phyloP scores from a whole-genome alignment of 192 early-diverging fungal genomes.

The Chytriomyces sp. region DNA sequence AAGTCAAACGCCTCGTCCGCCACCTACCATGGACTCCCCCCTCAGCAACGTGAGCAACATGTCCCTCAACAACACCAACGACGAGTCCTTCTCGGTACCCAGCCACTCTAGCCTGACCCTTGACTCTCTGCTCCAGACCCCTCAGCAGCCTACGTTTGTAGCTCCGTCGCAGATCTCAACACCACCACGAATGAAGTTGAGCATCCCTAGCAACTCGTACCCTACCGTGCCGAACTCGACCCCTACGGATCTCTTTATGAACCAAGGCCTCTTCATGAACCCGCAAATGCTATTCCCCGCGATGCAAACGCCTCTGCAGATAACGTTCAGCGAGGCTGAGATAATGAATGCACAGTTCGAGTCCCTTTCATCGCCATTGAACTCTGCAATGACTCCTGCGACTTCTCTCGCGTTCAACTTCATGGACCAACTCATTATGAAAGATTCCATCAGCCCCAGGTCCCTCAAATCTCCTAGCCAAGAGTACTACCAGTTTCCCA shows the following conservation, averaged over 20 bases:
- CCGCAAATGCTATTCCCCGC: not conserved
- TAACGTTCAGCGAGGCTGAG: not conserved
- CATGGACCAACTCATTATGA: constrained; percentile 1
- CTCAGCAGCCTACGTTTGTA: not conserved
- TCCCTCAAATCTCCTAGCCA: not conserved
- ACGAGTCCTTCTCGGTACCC: not conserved
- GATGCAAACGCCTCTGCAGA: not conserved
- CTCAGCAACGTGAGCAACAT: not conserved
- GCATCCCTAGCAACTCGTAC: not conserved
- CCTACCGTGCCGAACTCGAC: not conserved
- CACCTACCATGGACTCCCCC: not conserved
- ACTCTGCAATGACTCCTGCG: not conserved
- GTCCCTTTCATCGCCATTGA: not conserved
- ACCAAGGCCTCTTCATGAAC: not conserved
- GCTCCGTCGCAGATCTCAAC: not conserved
- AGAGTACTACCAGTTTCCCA: not conserved
- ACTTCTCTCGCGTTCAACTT: not conserved
- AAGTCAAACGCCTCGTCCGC: not conserved
- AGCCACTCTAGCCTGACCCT: not conserved
- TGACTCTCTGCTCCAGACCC: not conserved
- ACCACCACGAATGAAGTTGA: not conserved
- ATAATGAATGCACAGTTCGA: not conserved
- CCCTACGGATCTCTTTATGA: not conserved
- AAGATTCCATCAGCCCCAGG: not conserved
- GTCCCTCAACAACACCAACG: not conserved